These are phyloP conservation scores for Suhomyces sp. DNA, from an alignment of 805 yeast genomes.

Conservation along the genomic window DNA sequence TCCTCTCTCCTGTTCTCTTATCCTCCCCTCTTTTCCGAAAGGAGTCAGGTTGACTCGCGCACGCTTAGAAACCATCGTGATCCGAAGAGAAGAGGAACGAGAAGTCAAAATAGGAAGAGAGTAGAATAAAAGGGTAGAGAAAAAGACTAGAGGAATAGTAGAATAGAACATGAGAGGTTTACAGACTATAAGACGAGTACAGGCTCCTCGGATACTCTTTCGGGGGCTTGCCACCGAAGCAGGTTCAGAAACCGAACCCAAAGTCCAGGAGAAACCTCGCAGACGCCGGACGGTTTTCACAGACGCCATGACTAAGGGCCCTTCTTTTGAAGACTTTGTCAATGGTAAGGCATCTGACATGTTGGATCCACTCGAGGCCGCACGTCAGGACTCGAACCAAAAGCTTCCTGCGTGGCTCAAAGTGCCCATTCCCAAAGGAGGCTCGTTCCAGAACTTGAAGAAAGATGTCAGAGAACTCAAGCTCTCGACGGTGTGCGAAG, in stretches of 20 bases:
- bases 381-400: slow-evolving; percentile 63
- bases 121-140: too few species aligned
- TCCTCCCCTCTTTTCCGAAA: neutral
- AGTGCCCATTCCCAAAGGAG: slow-evolving; percentile 96
- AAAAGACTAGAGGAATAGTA: neutral
- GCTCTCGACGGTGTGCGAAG: slow-evolving; percentile 95
- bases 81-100: neutral
- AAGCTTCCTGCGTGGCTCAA: slow-evolving; percentile 91
- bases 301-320: slow-evolving; percentile 76
- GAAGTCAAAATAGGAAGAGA: too few species aligned
- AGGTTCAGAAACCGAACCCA: neutral
- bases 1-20: neutral
- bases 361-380: slow-evolving; percentile 74
- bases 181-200: neutral
- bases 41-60: neutral
- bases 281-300: slow-evolving; percentile 54
- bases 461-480: slow-evolving; percentile 85
- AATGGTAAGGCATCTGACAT: slow-evolving; percentile 72
- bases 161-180: neutral
- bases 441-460: slow-evolving; percentile 73
- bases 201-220: neutral
- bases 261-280: slow-evolving; percentile 11
- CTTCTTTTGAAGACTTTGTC: slow-evolving; percentile 89
- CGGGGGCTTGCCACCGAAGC: slow-evolving; percentile 10
- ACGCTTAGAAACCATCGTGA: slow-evolving; percentile 3